Percentiles rank a stretch among this genome's conserved stretches.
Conservation (phyloP, 164 flowering plant species). For the Vitis rotundifolia region DNA sequence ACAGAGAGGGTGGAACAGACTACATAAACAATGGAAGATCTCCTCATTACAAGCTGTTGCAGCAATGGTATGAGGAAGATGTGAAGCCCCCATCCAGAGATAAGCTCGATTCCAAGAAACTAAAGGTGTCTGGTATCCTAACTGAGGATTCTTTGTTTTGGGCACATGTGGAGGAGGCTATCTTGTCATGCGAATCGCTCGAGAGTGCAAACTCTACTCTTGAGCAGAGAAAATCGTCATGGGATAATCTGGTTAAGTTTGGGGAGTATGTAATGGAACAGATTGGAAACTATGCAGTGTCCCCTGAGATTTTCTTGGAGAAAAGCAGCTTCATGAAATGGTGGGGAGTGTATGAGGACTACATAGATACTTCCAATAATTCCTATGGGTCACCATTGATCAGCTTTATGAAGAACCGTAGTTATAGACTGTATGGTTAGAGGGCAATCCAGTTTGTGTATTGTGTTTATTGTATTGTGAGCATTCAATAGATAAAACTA, state of each 20-base stretch:
- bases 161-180: conserved; percentile 55
- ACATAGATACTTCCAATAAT: conserved; percentile 1
- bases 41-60: conserved; percentile 33
- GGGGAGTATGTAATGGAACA: conserved; percentile 33
- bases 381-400: conserved; percentile 10
- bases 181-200: conserved; percentile 20
- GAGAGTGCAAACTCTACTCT: conserved; percentile 1
- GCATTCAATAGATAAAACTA: too few species aligned
- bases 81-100: conserved; percentile 1
- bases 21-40: conserved; percentile 28
- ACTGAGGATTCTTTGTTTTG: conserved; percentile 61
- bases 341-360: conserved; percentile 37
- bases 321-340: conserved; percentile 49
- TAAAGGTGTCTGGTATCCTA: conserved; percentile 10
- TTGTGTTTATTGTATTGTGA: too few species aligned
- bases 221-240: conserved; percentile 3
- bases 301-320: conserved; percentile 44
- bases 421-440: conserved; percentile 5
- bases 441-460: too few species aligned
- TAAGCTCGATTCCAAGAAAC: not conserved
- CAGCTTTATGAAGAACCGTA: conserved; percentile 12
- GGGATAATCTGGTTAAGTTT: conserved; percentile 18
- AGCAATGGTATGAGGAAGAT: conserved; percentile 35
- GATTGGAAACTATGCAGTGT: conserved; percentile 27
- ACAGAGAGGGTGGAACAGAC: conserved; percentile 14